A percentile compares a stretch with the other conserved stretches of the same genome.
Evolutionary conservation across 2,329 filamentous ascomycete genomes (phyloP).

Genomic region (Epichloe hybrida): DNA sequence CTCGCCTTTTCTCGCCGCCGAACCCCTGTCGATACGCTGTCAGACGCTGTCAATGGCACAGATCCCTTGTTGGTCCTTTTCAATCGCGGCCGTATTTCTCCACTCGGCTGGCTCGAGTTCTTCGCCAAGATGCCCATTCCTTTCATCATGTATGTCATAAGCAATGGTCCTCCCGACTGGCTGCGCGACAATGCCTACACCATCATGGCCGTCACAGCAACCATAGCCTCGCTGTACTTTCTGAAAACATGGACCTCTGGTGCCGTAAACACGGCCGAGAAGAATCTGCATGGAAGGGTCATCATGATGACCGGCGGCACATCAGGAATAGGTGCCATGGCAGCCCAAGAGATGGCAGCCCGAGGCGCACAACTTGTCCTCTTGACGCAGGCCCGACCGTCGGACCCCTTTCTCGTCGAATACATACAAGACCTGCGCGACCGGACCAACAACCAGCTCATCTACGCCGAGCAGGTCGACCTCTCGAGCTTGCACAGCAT

Average conservation of each 20-base stretch:
- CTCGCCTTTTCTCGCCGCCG: too few relatives aligned
- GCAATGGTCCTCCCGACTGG: slow-evolving; percentile 36
- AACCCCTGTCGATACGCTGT: neutral
- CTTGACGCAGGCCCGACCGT: slow-evolving; percentile 67
- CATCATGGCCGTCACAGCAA: slow-evolving; percentile 25
- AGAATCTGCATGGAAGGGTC: slow-evolving; percentile 85
- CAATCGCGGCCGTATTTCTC: neutral
- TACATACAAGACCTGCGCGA: slow-evolving; percentile 80
- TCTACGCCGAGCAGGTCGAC: slow-evolving; percentile 93
- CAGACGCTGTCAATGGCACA: neutral
- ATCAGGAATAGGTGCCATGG: slow-evolving; percentile 73
- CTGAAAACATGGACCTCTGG: slow-evolving; percentile 70
- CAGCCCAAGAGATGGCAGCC: slow-evolving; percentile 59
- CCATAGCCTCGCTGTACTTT: slow-evolving; percentile 26
- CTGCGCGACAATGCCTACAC: slow-evolving; percentile 30
- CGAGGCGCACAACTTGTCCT: slow-evolving; percentile 86
- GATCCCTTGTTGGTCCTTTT: neutral
- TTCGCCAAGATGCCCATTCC: slow-evolving; percentile 35
- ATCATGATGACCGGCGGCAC: slow-evolving; percentile 91
- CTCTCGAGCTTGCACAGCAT: slow-evolving; percentile 80
- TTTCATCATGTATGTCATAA: slow-evolving; percentile 31
- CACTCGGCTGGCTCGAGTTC: neutral
- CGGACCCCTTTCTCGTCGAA: slow-evolving; percentile 81
- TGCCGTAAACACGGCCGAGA: slow-evolving; percentile 58
- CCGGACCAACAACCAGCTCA: slow-evolving; percentile 66